phyloP scores from a whole-genome alignment of 257 asterid species.

The Forsythia viridissima region DNA sequence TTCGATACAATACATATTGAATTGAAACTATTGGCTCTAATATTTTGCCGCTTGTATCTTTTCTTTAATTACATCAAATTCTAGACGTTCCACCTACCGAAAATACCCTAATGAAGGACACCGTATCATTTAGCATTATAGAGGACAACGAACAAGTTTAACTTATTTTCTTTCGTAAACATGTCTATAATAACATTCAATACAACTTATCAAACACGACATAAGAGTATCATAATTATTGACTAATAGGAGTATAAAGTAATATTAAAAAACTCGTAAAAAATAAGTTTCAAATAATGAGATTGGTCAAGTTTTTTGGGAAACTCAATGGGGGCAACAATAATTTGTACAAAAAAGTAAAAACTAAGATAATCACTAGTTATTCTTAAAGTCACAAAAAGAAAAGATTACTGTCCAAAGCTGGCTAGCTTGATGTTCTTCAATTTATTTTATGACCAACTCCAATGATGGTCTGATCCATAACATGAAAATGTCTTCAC shows the following conservation, averaged over 20 bases:
- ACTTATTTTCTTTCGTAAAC: background rate
- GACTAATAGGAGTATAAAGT: background rate
- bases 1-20: too few species aligned
- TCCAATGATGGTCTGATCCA: constrained; percentile 32
- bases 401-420: constrained; percentile 28
- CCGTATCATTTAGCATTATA: background rate
- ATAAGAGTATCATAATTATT: background rate
- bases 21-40: too few species aligned
- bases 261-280: background rate
- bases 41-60: too few species aligned
- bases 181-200: background rate
- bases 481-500: constrained; percentile 37
- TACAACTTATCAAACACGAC: background rate
- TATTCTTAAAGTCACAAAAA: constrained; percentile 16
- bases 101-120: background rate
- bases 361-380: background rate
- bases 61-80: background rate
- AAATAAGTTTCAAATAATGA: background rate
- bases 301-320: background rate
- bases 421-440: constrained; percentile 3
- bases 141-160: background rate
- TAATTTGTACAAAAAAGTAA: constrained; percentile 1
- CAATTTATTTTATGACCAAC: constrained; percentile 24
- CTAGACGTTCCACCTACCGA: too few species aligned
- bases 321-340: background rate